Percentiles rank a stretch among this genome's conserved stretches.
Evolutionary conservation across 495 filamentous ascomycete species (phyloP).

Genomic region (Echria macrotheca): DNA sequence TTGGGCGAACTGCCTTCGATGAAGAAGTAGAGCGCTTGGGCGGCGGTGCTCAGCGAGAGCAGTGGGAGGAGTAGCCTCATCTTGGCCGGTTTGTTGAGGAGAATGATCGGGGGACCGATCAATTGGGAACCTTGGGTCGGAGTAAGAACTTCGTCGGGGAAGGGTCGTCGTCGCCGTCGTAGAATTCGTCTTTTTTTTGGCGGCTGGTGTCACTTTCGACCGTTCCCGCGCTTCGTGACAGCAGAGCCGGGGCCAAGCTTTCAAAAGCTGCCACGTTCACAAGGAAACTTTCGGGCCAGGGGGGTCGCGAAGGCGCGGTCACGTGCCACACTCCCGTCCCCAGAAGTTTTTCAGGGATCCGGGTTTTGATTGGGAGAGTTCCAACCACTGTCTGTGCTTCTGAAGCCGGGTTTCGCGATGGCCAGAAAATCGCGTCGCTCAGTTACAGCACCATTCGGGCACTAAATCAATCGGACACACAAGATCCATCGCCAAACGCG

Average conservation of each 20-base stretch:
- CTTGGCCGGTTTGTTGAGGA: slow-evolving; percentile 11
- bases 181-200: too few species aligned
- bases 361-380: too few species aligned
- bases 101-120: background rate
- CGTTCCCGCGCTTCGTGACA: too few species aligned
- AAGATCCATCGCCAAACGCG: too few species aligned
- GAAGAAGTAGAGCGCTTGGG: slow-evolving; percentile 90
- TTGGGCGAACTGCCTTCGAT: slow-evolving; percentile 75
- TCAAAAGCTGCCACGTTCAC: background rate
- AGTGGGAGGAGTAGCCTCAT: slow-evolving; percentile 49
- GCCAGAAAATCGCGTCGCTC: background rate
- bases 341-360: too few species aligned
- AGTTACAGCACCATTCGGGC: background rate
- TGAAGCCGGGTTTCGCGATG: background rate
- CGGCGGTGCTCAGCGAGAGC: slow-evolving; percentile 44
- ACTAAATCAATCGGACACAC: too few species aligned
- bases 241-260: background rate
- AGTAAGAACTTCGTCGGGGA: slow-evolving; percentile 4
- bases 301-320: too few species aligned
- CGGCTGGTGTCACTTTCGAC: too few species aligned
- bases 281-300: too few species aligned
- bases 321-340: too few species aligned
- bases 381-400: background rate
- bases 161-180: slow-evolving; percentile 1
- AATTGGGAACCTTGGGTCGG: background rate